Evolutionary conservation across 805 yeast genomes (phyloP), one percentile per base, ranked within the genome.

Genomic region (Wickerhamiella qilinensis): DNA sequence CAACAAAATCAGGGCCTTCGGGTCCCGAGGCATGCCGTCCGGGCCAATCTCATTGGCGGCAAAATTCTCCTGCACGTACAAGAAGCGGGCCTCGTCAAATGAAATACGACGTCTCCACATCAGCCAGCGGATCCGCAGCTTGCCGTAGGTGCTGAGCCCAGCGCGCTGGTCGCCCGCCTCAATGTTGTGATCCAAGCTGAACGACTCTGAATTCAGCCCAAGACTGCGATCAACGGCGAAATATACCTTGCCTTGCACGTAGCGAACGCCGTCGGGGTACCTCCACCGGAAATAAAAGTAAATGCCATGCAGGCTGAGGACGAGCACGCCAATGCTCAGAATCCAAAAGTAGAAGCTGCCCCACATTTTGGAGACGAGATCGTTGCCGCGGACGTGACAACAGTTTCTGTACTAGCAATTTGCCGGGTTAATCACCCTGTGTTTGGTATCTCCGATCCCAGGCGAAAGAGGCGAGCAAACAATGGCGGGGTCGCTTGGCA

Each of bases 61-160:
- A 52, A 81, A 63, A 44, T 58, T 58, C 14, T 53, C 45, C 37
- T 59, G 62, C 4, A 71, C 67, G 50, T 68, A 75, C 38, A 63
- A 49, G 3, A 69, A 53, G 43, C 93, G 62, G 1, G 93, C 93
- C 31, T 72, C 72, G 53, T 81, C 93, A 52, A 81, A 81, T 1
- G 69, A 49, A 21, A 78, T 44, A 27, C 61, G 53, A 37, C 67
- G 57, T 4, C 53, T 50, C 5, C 62, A 51, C 91, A 81, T 81
- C 6, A 78, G 59, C 21, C 54, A 44, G 41, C 62, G 60, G 2
- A 81, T 71, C 38, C 59, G 66, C 15, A 49, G 48, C 53, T 74
- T 76, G 2, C 80, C 70, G 4, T 41, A 50, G 30, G 63, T 71
- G 51, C 71, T 74, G 27, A 81, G 59, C 0, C 91, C 91, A n/a